Conservation (phyloP, 495 filamentous ascomycete species). For the Poronia punctata region DNA sequence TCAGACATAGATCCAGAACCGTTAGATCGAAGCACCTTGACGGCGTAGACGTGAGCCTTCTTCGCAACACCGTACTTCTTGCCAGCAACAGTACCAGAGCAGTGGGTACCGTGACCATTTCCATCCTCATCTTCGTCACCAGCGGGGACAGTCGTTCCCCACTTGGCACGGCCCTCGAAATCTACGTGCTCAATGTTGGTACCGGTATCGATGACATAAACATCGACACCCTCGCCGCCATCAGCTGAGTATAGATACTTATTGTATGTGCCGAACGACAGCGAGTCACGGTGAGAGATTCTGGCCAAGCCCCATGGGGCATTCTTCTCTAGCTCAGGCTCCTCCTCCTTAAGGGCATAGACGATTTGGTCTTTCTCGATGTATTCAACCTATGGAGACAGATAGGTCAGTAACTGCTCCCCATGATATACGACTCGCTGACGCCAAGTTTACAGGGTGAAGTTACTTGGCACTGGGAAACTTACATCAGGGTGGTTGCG, state of each 20-base stretch:
- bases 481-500: conserved; percentile 96
- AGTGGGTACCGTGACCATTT: conserved; percentile 99
- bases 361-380: conserved; percentile 93
- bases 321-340: conserved; percentile 66
- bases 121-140: conserved; percentile 85
- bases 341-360: conserved; percentile 49
- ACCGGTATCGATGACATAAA: conserved; percentile 97
- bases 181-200: conserved; percentile 91
- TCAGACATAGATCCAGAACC: conserved; percentile 98
- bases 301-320: conserved; percentile 97
- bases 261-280: conserved; percentile 90
- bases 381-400: conserved; percentile 70
- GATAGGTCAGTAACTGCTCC: too few species aligned
- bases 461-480: too few species aligned
- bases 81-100: conserved; percentile 94
- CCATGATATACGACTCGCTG: too few species aligned
- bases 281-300: conserved; percentile 85
- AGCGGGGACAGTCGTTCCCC: conserved; percentile 91
- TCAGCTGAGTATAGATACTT: conserved; percentile 91
- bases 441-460: too few species aligned
- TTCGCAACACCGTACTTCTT: conserved; percentile 99
- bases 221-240: conserved; percentile 96
- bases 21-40: conserved; percentile 97
- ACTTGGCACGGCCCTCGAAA: conserved; percentile 89
- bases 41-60: conserved; percentile 92